Evolutionary conservation across 176 grass and related monocot genomes (phyloP), one percentile per base, ranked within the genome.

Genomic region (Zoysia pacifica): DNA sequence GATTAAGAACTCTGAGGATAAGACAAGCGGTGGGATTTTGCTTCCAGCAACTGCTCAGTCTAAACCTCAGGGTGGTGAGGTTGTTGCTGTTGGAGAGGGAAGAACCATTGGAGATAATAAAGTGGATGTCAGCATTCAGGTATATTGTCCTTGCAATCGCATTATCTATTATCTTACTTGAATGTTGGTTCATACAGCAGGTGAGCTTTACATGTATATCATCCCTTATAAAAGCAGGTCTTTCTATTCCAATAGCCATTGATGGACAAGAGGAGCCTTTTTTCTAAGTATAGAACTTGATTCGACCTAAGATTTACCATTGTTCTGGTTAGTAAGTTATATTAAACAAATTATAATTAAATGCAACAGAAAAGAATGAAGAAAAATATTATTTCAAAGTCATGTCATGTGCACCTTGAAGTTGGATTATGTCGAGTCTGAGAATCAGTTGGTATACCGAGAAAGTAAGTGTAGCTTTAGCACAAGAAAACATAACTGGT

Each of bases 21-120:
- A 87, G 74, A 94, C 96, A 39, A 83, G 68, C 11, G 92, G 92
- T 65, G 96, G 96, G 43, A 90, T 94, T 72, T 84, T 93, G 67
- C 92, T 94, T 20, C 95, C 92, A 46, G 69, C 79, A 3, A 79
- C 72, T 59, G 81, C 92, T 6, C 90, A 94, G 18, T 84, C 83
- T 18, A 94, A 89, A 75, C 93, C 96, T 65, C 68, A 94, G 74
- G 86, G 82, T 65, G 90, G 92, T 65, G 90, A 98, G 62, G 88
- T 94, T 5, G 88, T 98, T 78, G 90, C 90, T 2, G 13, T 90
- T 80, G 92, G 92, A 60, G 92, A 98, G 44, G 92, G 92, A 76
- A 87, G 83, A 69, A 86, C 47, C 5, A 37, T 94, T 69, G 92
- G 81, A 56, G 64, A 87, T 43, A 91, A 77, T 36, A 98, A 91